These are phyloP conservation scores for Takashimella koratensis DNA, from an alignment of 1,284 basidiomycete species.

Conservation along the genomic window DNA sequence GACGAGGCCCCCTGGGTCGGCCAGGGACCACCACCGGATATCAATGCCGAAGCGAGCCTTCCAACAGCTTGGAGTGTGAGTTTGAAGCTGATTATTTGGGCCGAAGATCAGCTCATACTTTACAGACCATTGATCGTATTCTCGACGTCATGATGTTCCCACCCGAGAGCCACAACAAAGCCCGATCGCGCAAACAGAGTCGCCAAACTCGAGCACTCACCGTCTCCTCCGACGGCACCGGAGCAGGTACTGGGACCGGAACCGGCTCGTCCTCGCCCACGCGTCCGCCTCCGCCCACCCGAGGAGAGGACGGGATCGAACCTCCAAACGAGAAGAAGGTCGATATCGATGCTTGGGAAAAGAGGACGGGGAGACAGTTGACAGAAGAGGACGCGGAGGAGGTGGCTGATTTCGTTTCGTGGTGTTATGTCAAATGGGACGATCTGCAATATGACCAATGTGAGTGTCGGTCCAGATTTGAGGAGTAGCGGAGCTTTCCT, in stretches of 20 bases:
- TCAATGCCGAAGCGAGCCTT: slow-evolving; percentile 65
- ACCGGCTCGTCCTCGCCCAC: not conserved
- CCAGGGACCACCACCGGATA: slow-evolving; percentile 48
- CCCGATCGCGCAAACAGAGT: slow-evolving; percentile 19
- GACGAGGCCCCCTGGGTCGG: slow-evolving; percentile 19
- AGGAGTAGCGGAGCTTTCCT: no score
- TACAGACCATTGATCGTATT: slow-evolving; percentile 71
- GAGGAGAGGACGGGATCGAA: slow-evolving; percentile 28
- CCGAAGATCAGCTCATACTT: no score
- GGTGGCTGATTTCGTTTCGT: slow-evolving; percentile 49
- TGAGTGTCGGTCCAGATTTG: slow-evolving; percentile 42
- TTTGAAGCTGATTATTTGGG: no score
- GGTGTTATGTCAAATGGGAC: slow-evolving; percentile 69
- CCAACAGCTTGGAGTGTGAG: slow-evolving; percentile 54
- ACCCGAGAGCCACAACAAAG: slow-evolving; percentile 7
- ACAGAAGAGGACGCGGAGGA: slow-evolving; percentile 56
- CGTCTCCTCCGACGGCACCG: slow-evolving; percentile 20
- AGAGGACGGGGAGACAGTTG: slow-evolving; percentile 52
- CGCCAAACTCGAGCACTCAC: slow-evolving; percentile 43
- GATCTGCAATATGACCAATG: slow-evolving; percentile 86
- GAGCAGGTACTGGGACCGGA: not conserved
- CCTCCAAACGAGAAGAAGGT: slow-evolving; percentile 31
- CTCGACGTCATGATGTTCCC: slow-evolving; percentile 67
- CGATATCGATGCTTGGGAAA: slow-evolving; percentile 57
- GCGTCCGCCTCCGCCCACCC: not conserved